Evolutionary conservation across 495 filamentous ascomycete genomes (phyloP).

Genomic region (Tuber calosporum): DNA sequence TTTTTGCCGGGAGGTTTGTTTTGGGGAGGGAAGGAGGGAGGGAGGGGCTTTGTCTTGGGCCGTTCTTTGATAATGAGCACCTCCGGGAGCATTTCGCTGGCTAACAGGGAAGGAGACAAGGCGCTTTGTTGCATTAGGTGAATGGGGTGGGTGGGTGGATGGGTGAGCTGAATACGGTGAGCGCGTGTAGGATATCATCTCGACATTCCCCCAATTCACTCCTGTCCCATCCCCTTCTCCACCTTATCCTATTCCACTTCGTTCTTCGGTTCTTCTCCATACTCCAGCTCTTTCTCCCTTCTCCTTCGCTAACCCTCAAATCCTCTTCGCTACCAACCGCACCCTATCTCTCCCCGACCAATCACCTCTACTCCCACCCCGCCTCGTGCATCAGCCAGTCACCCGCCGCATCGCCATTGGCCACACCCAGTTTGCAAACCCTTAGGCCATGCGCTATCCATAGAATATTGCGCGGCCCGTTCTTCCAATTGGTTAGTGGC

Average conservation of each 20-base stretch:
- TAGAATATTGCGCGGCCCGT: background rate
- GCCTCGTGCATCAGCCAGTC: background rate
- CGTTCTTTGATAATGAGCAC: background rate
- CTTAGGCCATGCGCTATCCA: background rate
- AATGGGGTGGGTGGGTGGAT: background rate
- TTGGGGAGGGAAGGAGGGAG: background rate
- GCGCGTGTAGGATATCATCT: background rate
- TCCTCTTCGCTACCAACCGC: background rate
- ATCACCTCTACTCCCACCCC: background rate
- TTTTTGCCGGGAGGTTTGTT: background rate
- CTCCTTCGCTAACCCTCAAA: background rate
- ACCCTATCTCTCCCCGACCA: background rate
- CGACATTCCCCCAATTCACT: conserved; percentile 3
- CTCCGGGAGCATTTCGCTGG: background rate
- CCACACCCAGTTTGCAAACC: background rate
- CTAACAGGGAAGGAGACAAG: background rate
- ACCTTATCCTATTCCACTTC: background rate
- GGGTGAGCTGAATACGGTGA: background rate
- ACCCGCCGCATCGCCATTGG: background rate
- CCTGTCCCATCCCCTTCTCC: background rate
- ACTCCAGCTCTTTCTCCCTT: background rate
- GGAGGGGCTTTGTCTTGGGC: background rate
- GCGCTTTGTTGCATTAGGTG: conserved; percentile 4
- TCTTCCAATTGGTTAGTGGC: background rate
- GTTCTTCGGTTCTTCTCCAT: background rate